Conservation (phyloP, 164 flowering plant species). For the Taxillus chinensis region DNA sequence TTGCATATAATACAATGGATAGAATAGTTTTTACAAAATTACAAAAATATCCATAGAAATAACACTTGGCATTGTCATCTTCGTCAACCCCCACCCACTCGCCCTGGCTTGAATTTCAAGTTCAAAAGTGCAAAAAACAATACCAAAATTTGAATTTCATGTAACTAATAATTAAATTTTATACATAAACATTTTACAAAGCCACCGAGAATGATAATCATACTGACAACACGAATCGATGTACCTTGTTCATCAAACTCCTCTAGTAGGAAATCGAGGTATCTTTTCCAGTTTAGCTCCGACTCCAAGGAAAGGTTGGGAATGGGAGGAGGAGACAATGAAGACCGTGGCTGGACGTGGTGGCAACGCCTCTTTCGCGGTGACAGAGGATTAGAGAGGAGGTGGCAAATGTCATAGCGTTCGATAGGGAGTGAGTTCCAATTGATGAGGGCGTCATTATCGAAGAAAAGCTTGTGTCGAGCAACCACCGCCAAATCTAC, state of each 20-base stretch:
- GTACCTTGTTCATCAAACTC: constrained; percentile 33
- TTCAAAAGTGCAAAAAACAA: too few relatives aligned
- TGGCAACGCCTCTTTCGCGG: constrained; percentile 31
- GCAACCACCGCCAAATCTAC: constrained; percentile 75
- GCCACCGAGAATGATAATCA: too few relatives aligned
- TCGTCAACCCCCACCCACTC: too few relatives aligned
- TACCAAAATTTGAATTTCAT: too few relatives aligned
- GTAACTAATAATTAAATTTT: too few relatives aligned
- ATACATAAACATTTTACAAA: too few relatives aligned
- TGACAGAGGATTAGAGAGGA: constrained; percentile 60
- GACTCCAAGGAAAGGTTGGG: constrained; percentile 16
- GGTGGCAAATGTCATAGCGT: constrained; percentile 94
- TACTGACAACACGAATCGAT: too few relatives aligned
- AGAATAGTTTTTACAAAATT: too few relatives aligned
- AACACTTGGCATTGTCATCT: too few relatives aligned
- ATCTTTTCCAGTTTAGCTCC: constrained; percentile 66
- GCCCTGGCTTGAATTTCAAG: too few relatives aligned
- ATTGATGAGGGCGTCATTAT: constrained; percentile 64
- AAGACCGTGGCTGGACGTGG: background rate
- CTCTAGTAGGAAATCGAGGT: constrained; percentile 42
- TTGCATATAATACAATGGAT: too few relatives aligned
- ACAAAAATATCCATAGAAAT: too few relatives aligned
- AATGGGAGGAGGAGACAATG: constrained; percentile 13
- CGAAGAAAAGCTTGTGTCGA: constrained; percentile 82
- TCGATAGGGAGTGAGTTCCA: constrained; percentile 87